phyloP scores from a whole-genome alignment of 2,329 filamentous ascomycete genomes.

The Thielaviopsis punctulata region DNA sequence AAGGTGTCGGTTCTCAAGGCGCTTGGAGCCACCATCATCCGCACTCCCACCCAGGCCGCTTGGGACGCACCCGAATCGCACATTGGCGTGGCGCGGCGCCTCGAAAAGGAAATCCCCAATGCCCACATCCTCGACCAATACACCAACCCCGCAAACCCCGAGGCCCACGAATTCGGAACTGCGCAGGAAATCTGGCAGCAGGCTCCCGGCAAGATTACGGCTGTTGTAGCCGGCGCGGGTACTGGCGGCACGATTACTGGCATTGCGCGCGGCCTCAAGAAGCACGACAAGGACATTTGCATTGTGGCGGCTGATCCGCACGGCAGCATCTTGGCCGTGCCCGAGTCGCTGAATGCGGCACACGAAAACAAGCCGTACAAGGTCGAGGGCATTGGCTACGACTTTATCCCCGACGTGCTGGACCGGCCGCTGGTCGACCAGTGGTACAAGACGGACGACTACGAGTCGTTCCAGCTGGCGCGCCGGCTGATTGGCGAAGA shows the following conservation, averaged over 20 bases:
- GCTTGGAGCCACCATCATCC: conserved; percentile 90
- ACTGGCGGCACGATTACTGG: conserved; percentile 94
- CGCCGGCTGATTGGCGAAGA: conserved; percentile 84
- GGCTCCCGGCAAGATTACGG: conserved; percentile 65
- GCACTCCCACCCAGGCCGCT: conserved; percentile 88
- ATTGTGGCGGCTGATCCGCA: conserved; percentile 84
- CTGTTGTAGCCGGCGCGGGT: conserved; percentile 78
- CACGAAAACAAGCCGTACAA: conserved; percentile 78
- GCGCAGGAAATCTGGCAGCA: conserved; percentile 94
- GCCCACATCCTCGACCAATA: conserved; percentile 97
- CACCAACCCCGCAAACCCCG: conserved; percentile 75
- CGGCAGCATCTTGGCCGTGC: conserved; percentile 78
- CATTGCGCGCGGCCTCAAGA: conserved; percentile 65
- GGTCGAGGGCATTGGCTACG: conserved; percentile 96
- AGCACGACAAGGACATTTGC: conserved; percentile 73
- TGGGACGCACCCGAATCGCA: conserved; percentile 92
- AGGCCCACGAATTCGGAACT: conserved; percentile 85
- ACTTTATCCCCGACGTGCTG: conserved; percentile 91
- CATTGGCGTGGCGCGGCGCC: conserved; percentile 77
- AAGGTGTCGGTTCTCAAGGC: conserved; percentile 92
- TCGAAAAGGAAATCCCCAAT: conserved; percentile 92
- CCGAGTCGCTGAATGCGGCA: conserved; percentile 61
- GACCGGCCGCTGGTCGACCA: conserved; percentile 65
- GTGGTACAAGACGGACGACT: conserved; percentile 97
- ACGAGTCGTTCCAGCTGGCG: conserved; percentile 80